phyloP scores from a whole-genome alignment of 2,329 filamentous ascomycete species.

The Claviceps paspali region DNA sequence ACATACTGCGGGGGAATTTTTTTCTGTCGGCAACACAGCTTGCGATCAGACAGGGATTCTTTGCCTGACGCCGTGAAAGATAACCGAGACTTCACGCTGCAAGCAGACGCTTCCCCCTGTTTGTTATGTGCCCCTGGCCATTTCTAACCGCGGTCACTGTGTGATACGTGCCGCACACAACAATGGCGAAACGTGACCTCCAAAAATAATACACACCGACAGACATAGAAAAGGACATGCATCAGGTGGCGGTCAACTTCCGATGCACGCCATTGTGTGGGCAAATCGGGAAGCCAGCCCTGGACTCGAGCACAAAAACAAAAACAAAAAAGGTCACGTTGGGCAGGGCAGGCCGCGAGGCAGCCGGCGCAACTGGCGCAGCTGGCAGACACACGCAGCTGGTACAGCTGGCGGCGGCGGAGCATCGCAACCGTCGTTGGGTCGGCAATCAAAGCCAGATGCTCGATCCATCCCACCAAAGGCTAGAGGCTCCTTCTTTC shows the following conservation, averaged over 20 bases:
- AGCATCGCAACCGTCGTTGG: too few relatives aligned
- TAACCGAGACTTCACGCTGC: not conserved
- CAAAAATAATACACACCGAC: conserved; percentile 1
- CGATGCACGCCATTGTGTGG: not conserved
- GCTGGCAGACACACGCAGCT: too few relatives aligned
- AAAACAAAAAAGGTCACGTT: too few relatives aligned
- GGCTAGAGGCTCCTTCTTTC: not conserved
- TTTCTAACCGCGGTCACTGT: too few relatives aligned
- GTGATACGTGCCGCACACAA: too few relatives aligned
- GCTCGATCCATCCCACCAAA: not conserved
- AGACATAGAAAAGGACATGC: not conserved
- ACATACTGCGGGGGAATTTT: too few relatives aligned
- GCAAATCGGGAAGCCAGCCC: not conserved
- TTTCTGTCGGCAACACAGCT: too few relatives aligned
- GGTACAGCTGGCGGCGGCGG: too few relatives aligned
- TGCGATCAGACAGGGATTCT: too few relatives aligned
- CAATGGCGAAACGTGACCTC: not conserved
- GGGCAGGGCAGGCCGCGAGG: too few relatives aligned
- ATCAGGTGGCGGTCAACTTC: not conserved
- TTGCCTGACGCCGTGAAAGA: not conserved
- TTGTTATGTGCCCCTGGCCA: not conserved
- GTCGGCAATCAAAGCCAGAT: not conserved
- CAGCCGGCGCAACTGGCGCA: too few relatives aligned
- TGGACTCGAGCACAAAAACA: not conserved
- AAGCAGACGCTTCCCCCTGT: not conserved